A percentile compares a stretch with the other conserved stretches of the same genome.
These are phyloP conservation scores for Lipomyces yamadae DNA, from an alignment of 805 yeast genomes.

Conservation along the genomic window DNA sequence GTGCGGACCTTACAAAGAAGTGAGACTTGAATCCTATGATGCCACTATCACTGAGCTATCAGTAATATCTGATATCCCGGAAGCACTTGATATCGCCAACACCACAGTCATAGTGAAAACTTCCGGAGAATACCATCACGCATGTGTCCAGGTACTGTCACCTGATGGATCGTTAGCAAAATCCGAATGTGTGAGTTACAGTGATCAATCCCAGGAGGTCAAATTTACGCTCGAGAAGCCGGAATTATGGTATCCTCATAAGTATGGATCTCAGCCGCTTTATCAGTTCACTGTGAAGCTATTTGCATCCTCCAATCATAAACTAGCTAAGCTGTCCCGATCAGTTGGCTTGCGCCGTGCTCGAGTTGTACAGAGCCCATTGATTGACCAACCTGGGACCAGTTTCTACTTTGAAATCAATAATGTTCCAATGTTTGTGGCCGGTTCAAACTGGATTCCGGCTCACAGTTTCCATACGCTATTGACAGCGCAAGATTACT, in stretches of 20 bases:
- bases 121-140: conserved; percentile 10
- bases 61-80: conserved; percentile 30
- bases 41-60: conserved; percentile 38
- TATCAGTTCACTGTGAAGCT: conserved; percentile 41
- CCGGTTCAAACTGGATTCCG: conserved; percentile 59
- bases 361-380: conserved; percentile 50
- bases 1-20: conserved; percentile 53
- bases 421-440: conserved; percentile 48
- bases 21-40: conserved; percentile 43
- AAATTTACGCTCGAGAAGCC: conserved; percentile 41
- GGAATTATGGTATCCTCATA: conserved; percentile 51
- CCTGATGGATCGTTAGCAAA: conserved; percentile 24
- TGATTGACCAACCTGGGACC: conserved; percentile 46
- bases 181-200: neutral
- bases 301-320: neutral
- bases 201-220: neutral
- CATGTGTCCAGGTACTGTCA: conserved; percentile 22
- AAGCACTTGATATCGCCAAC: conserved; percentile 16
- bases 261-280: conserved; percentile 48
- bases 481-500: conserved; percentile 48
- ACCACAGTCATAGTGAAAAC: conserved; percentile 2
- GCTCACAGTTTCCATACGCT: conserved; percentile 50
- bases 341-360: conserved; percentile 51
- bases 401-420: conserved; percentile 54
- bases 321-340: conserved; percentile 29